Percentiles rank a stretch among this genome's conserved stretches.
These are phyloP conservation scores for Diaporthe ilicicola DNA, from an alignment of 2,329 filamentous ascomycete genomes.

Conservation along the genomic window DNA sequence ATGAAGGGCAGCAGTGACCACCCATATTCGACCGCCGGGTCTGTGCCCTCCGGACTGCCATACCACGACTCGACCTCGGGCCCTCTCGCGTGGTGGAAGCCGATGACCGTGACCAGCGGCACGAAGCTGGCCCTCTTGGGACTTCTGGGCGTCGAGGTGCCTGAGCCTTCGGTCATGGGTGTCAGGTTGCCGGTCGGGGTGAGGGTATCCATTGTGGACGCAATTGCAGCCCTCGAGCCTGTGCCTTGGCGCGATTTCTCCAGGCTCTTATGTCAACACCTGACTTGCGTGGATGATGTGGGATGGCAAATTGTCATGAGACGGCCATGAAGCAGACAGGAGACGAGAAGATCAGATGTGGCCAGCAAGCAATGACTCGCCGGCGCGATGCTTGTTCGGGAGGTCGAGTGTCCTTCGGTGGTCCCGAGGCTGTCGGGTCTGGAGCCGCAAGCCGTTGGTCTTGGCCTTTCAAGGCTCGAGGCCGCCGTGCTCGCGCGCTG, in stretches of 20 bases:
- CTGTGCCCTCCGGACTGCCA: constrained; percentile 74
- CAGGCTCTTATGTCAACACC: neutral
- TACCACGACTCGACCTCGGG: constrained; percentile 96
- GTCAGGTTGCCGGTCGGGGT: constrained; percentile 30
- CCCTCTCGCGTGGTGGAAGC: constrained; percentile 85
- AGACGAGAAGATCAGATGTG: neutral
- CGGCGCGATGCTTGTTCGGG: neutral
- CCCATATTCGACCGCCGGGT: constrained; percentile 84
- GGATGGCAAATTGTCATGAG: neutral
- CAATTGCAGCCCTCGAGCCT: constrained; percentile 15
- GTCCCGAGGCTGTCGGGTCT: constrained; percentile 8
- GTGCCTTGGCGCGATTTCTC: neutral
- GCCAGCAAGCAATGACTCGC: constrained; percentile 26
- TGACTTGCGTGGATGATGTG: neutral
- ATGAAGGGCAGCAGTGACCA: constrained; percentile 96
- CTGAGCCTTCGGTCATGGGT: constrained; percentile 22
- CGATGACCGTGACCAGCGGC: constrained; percentile 81
- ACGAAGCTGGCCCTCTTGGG: constrained; percentile 53
- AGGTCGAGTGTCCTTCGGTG: neutral
- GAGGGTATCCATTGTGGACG: constrained; percentile 29
- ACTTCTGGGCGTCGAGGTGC: constrained; percentile 31
- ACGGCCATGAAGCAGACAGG: constrained; percentile 27
- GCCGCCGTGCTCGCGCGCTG: constrained; percentile 1
- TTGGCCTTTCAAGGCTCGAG: neutral
- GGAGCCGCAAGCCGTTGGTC: neutral